A percentile compares a stretch with the other conserved stretches of the same genome.
Evolutionary conservation across 345 rosid species (phyloP).

Genomic region (Kandelia obovata): DNA sequence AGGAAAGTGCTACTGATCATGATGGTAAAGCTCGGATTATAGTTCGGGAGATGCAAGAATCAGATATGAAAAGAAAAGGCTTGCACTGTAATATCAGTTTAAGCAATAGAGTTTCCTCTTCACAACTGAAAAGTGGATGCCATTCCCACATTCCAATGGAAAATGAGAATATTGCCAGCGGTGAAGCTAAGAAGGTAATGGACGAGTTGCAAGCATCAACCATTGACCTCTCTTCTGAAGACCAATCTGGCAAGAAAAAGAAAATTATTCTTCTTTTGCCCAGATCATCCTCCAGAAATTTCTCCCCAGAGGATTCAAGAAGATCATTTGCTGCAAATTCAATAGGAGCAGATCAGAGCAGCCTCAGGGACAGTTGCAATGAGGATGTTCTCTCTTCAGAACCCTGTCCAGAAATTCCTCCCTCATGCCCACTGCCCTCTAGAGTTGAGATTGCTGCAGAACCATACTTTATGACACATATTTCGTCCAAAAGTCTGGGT

Average conservation of each 20-base stretch:
- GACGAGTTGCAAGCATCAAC: slow-evolving; percentile 24
- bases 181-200: slow-evolving; percentile 28
- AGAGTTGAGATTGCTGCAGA: slow-evolving; percentile 30
- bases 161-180: slow-evolving; percentile 19
- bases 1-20: slow-evolving; percentile 16
- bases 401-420: slow-evolving; percentile 36
- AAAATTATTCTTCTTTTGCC: slow-evolving; percentile 51
- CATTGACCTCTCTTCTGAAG: slow-evolving; percentile 25
- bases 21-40: slow-evolving; percentile 18
- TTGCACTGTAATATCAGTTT: slow-evolving; percentile 23
- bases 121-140: slow-evolving; percentile 33
- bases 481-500: slow-evolving; percentile 10
- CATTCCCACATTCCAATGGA: slow-evolving; percentile 27
- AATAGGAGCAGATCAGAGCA: slow-evolving; percentile 23
- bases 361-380: slow-evolving; percentile 30
- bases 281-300: slow-evolving; percentile 27
- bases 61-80: slow-evolving; percentile 12
- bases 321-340: slow-evolving; percentile 27
- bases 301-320: slow-evolving; percentile 21
- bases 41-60: slow-evolving; percentile 10
- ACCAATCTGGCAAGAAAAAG: slow-evolving; percentile 29
- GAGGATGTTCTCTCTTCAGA: slow-evolving; percentile 27
- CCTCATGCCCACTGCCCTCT: slow-evolving; percentile 48
- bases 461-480: slow-evolving; percentile 22
- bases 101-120: slow-evolving; percentile 24